Evolutionary conservation across 176 grass and related monocot genomes (phyloP).

Genomic region (Carex littledalei): DNA sequence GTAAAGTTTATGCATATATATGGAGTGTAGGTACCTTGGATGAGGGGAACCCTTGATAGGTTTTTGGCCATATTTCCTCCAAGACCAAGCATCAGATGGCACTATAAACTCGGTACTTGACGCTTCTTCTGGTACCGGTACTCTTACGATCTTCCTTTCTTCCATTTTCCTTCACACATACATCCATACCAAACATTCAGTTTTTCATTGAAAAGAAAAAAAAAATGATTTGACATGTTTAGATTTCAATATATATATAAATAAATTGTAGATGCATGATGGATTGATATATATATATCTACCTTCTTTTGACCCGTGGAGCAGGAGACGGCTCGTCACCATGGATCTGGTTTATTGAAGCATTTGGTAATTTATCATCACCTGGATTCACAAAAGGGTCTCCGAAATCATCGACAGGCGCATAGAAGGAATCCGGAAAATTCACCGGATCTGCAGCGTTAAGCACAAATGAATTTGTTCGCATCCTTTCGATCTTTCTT

Average conservation of each 20-base stretch:
- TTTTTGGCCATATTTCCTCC: constrained; percentile 58
- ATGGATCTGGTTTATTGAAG: background rate
- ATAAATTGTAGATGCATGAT: background rate
- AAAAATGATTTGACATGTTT: background rate
- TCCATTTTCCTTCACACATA: constrained; percentile 21
- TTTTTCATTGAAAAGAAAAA: background rate
- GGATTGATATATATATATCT: background rate
- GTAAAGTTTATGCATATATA: background rate
- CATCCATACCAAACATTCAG: background rate
- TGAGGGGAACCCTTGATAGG: constrained; percentile 79
- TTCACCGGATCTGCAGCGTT: background rate
- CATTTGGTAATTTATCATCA: background rate
- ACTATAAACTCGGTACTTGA: constrained; percentile 16
- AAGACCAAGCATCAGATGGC: constrained; percentile 26
- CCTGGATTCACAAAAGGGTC: constrained; percentile 1
- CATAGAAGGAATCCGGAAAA: constrained; percentile 17
- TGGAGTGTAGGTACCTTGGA: constrained; percentile 39
- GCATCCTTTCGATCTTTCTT: constrained; percentile 6
- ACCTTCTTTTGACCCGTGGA: constrained; percentile 23
- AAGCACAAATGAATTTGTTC: background rate
- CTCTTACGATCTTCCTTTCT: constrained; percentile 16
- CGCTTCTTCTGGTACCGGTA: constrained; percentile 18
- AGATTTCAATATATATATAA: background rate
- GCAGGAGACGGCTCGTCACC: background rate
- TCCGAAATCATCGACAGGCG: constrained; percentile 15